phyloP scores from a whole-genome alignment of 1,139 yeast species.

The Eremothecium coryli region DNA sequence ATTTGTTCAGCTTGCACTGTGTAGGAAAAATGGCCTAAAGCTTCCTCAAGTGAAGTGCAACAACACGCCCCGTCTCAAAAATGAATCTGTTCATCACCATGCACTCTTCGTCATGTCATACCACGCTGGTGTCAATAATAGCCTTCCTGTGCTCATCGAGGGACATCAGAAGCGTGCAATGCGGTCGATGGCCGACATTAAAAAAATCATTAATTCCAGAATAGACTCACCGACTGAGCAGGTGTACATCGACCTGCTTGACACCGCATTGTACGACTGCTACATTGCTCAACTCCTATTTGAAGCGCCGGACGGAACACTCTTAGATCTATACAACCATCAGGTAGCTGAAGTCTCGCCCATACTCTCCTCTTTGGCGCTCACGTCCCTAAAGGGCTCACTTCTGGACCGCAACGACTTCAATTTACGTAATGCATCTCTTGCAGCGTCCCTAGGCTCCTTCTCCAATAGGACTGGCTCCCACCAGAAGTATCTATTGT shows the following conservation, averaged over 20 bases:
- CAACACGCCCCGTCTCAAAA: neutral
- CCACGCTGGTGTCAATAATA: no score
- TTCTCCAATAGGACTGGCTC: neutral
- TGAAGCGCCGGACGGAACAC: slow-evolving; percentile 10
- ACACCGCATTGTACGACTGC: slow-evolving; percentile 18
- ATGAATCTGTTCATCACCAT: neutral
- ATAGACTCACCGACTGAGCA: slow-evolving; percentile 10
- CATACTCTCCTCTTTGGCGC: neutral
- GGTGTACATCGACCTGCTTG: slow-evolving; percentile 15
- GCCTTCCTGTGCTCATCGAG: neutral
- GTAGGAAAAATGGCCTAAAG: slow-evolving; percentile 16
- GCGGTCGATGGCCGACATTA: slow-evolving; percentile 1
- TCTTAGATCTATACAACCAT: slow-evolving; percentile 13
- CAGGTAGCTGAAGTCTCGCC: slow-evolving; percentile 2
- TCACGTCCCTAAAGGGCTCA: neutral
- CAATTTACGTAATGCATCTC: slow-evolving; percentile 13
- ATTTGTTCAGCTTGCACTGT: slow-evolving; percentile 18
- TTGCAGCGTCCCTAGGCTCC: slow-evolving; percentile 1
- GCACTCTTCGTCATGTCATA: neutral
- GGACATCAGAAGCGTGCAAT: neutral
- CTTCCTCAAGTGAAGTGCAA: slow-evolving; percentile 7
- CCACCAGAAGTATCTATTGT: neutral
- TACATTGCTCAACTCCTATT: slow-evolving; percentile 16
- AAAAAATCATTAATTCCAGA: no score
- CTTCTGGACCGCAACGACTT: slow-evolving; percentile 13